Percentiles rank a stretch among this genome's conserved stretches.
Evolutionary conservation across 2,329 filamentous ascomycete species (phyloP).

Genomic region (Talaromyces sp.): DNA sequence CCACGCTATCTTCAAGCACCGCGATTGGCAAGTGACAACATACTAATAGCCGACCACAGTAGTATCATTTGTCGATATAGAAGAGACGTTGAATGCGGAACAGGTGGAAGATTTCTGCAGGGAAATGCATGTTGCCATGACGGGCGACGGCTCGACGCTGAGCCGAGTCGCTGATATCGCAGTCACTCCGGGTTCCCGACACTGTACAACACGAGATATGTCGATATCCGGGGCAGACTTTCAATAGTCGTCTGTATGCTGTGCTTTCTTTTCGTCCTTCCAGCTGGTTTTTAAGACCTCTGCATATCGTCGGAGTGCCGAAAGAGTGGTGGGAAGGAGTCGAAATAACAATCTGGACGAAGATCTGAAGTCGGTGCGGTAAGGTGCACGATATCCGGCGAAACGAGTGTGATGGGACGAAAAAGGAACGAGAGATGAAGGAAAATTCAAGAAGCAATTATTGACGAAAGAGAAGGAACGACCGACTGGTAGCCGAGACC

Average conservation of each 20-base stretch:
- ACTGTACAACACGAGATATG: background rate
- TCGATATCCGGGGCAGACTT: background rate
- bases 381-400: slow-evolving; percentile 1
- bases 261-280: background rate
- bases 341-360: slow-evolving; percentile 4
- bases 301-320: slow-evolving; percentile 5
- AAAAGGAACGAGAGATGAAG: slow-evolving; percentile 15
- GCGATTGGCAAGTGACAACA: slow-evolving; percentile 29
- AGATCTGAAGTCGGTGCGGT: background rate
- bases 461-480: slow-evolving; percentile 14
- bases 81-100: slow-evolving; percentile 67
- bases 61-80: slow-evolving; percentile 60
- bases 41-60: slow-evolving; percentile 62
- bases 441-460: background rate
- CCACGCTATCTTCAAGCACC: slow-evolving; percentile 23
- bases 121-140: slow-evolving; percentile 58
- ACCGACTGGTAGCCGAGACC: slow-evolving; percentile 17
- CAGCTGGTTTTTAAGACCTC: slow-evolving; percentile 5
- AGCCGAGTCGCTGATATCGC: background rate
- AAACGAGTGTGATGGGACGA: background rate
- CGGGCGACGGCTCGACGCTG: slow-evolving; percentile 27
- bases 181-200: background rate
- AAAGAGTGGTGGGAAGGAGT: slow-evolving; percentile 5
- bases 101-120: slow-evolving; percentile 67
- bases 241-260: background rate